phyloP scores from a whole-genome alignment of 371 early-diverging fungal genomes.

The Umbelopsis sp. region DNA sequence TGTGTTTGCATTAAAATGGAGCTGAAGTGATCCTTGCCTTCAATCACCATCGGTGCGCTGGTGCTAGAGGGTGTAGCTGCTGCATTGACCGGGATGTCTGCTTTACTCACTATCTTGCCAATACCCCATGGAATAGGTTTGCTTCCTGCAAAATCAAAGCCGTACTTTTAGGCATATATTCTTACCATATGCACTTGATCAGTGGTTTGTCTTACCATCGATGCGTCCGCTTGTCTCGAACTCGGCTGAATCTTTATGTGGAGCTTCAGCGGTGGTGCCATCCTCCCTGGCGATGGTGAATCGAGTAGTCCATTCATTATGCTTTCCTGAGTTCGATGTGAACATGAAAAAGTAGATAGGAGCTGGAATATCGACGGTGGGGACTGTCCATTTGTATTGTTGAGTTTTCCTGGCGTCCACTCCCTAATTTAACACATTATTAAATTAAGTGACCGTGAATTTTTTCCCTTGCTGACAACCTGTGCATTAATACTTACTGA shows the following conservation, averaged over 20 bases:
- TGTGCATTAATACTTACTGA: neutral
- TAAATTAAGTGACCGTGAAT: constrained; percentile 3
- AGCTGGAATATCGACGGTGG: constrained; percentile 11
- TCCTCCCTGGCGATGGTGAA: constrained; percentile 15
- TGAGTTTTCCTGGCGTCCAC: neutral
- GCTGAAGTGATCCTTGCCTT: neutral
- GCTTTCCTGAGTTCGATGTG: constrained; percentile 12
- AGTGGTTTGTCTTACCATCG: neutral
- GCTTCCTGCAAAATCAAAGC: neutral
- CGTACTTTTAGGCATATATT: neutral
- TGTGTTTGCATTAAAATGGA: neutral
- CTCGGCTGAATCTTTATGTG: constrained; percentile 5
- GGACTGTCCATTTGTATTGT: constrained; percentile 17
- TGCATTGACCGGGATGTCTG: neutral
- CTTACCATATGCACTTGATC: neutral
- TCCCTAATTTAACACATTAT: constrained; percentile 3
- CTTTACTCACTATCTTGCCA: constrained; percentile 2
- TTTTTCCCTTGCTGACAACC: no score
- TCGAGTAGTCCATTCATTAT: constrained; percentile 20
- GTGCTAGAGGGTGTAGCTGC: neutral
- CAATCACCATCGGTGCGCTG: no score
- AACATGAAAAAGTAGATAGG: constrained; percentile 24
- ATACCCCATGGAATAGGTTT: constrained; percentile 20
- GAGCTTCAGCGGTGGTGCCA: constrained; percentile 8
- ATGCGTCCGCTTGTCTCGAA: constrained; percentile 1